phyloP scores from a whole-genome alignment of 495 filamentous ascomycete species.

The Clavariopsis aquatica region DNA sequence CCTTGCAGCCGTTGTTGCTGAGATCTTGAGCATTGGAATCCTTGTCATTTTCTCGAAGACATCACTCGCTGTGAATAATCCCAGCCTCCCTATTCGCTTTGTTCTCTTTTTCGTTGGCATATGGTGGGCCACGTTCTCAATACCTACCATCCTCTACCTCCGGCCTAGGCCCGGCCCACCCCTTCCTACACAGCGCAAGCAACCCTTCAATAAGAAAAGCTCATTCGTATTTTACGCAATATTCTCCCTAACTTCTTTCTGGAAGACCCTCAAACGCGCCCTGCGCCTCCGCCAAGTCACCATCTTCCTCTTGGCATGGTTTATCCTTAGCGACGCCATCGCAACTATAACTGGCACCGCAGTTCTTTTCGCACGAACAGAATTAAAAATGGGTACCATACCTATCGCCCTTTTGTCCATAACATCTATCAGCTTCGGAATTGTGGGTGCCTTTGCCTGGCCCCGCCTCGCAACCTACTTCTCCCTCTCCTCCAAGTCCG shows the following conservation, averaged over 20 bases:
- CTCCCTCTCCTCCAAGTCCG: constrained; percentile 23
- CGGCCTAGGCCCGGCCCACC: constrained; percentile 87
- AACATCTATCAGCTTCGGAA: constrained; percentile 38
- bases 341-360: constrained; percentile 93
- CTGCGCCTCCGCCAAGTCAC: constrained; percentile 77
- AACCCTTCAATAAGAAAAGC: constrained; percentile 17
- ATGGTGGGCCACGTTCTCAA: constrained; percentile 95
- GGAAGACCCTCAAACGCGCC: constrained; percentile 72
- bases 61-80: constrained; percentile 12
- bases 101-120: constrained; percentile 82
- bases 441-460: constrained; percentile 42
- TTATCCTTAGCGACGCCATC: constrained; percentile 86
- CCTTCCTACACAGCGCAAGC: constrained; percentile 46
- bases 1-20: constrained; percentile 75
- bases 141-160: constrained; percentile 89
- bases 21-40: constrained; percentile 73
- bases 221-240: constrained; percentile 59
- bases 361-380: constrained; percentile 87
- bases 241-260: constrained; percentile 83
- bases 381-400: constrained; percentile 67
- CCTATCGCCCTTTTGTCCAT: constrained; percentile 39
- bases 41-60: constrained; percentile 36
- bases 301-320: constrained; percentile 85
- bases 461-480: constrained; percentile 28
- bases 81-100: constrained; percentile 53